These are phyloP conservation scores for Globisporangium carolinianum DNA, from an alignment of 352 stramenopile genomes.

Conservation along the genomic window DNA sequence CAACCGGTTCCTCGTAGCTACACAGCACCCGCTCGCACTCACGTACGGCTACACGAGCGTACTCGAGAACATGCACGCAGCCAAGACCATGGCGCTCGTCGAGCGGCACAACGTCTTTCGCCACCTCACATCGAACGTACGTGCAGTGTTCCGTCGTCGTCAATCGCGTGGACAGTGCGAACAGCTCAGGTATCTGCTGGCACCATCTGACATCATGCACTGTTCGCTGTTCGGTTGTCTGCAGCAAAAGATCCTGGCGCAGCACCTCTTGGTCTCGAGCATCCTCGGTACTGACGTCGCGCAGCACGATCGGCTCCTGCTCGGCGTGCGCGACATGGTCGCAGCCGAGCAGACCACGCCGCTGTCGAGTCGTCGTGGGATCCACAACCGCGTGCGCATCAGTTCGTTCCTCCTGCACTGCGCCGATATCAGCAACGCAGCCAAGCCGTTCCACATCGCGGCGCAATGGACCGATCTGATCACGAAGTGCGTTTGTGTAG, in stretches of 20 bases:
- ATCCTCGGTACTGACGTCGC: slow-evolving; percentile 20
- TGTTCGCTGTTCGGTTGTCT: not conserved
- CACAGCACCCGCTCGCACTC: slow-evolving; percentile 12
- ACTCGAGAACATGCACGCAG: slow-evolving; percentile 24
- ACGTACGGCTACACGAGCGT: slow-evolving; percentile 16
- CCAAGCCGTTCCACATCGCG: slow-evolving; percentile 19
- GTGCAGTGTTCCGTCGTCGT: not conserved
- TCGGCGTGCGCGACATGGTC: slow-evolving; percentile 6
- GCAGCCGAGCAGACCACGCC: not conserved
- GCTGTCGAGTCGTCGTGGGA: not conserved
- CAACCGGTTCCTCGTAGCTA: slow-evolving; percentile 17
- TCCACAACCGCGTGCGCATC: slow-evolving; percentile 9
- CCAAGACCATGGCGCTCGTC: slow-evolving; percentile 17
- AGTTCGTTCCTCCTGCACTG: slow-evolving; percentile 25
- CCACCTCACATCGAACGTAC: slow-evolving; percentile 11
- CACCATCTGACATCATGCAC: too few relatives aligned
- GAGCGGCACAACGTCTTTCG: slow-evolving; percentile 9
- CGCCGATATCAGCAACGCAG: slow-evolving; percentile 22
- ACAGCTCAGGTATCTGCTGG: not conserved
- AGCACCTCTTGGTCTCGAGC: slow-evolving; percentile 18
- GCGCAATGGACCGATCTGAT: slow-evolving; percentile 18
- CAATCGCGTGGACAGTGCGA: too few relatives aligned
- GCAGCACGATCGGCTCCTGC: slow-evolving; percentile 16
- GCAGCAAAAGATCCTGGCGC: slow-evolving; percentile 12
- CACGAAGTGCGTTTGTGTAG: slow-evolving; percentile 12